phyloP scores from a whole-genome alignment of 495 filamentous ascomycete species.

The Talaromyces thailandensis region DNA sequence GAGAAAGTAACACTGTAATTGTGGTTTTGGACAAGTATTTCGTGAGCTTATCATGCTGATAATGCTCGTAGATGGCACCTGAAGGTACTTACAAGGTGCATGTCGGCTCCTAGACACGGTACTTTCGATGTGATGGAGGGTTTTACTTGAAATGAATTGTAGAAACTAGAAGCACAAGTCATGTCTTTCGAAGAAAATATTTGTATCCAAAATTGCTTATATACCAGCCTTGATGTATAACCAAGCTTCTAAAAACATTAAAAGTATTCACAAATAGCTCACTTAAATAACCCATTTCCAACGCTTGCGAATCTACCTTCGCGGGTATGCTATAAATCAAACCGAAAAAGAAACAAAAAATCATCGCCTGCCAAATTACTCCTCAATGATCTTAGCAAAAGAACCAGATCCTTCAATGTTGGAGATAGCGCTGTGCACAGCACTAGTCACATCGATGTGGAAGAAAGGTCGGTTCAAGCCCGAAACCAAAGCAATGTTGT shows the following conservation, averaged over 20 bases:
- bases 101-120: no score
- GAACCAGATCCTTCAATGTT: constrained; percentile 47
- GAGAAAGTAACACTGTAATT: no score
- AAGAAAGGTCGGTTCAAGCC: constrained; percentile 86
- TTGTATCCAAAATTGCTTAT: background rate
- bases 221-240: background rate
- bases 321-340: background rate
- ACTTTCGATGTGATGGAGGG: no score
- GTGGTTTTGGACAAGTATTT: no score
- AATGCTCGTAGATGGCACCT: no score
- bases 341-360: background rate
- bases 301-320: background rate
- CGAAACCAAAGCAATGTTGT: constrained; percentile 60
- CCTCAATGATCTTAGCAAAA: background rate
- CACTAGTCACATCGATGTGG: constrained; percentile 89
- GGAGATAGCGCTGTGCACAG: constrained; percentile 78
- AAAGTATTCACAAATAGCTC: background rate
- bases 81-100: no score
- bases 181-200: background rate
- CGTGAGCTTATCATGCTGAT: no score
- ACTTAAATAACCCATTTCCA: background rate
- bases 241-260: background rate
- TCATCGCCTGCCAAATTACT: background rate
- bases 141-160: no score
- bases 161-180: no score